Evolutionary conservation across 1,284 basidiomycete species (phyloP).

Genomic region (Trichosporon ovoides): DNA sequence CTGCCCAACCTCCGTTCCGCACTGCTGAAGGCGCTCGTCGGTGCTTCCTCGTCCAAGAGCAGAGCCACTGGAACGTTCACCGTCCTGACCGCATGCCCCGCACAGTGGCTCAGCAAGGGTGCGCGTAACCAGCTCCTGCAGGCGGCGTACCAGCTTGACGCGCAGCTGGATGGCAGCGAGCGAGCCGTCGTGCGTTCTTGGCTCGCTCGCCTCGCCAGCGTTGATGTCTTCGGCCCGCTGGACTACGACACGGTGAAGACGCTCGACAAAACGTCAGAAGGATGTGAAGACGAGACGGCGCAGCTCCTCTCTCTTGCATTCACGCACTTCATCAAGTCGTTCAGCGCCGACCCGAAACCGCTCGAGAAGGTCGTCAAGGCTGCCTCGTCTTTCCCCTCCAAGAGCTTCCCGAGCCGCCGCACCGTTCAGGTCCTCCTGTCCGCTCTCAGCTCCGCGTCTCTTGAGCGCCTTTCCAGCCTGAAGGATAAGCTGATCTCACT

Average conservation of each 20-base stretch:
- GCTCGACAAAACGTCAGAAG: slow-evolving; percentile 8
- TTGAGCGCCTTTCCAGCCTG: background rate
- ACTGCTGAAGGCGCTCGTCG: slow-evolving; percentile 14
- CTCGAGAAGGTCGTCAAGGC: slow-evolving; percentile 2
- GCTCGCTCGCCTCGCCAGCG: slow-evolving; percentile 18
- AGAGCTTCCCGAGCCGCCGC: background rate
- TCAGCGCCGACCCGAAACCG: background rate
- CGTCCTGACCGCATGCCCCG: slow-evolving; percentile 17
- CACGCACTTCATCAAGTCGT: slow-evolving; percentile 4
- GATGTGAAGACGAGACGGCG: background rate
- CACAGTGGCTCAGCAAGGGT: slow-evolving; percentile 15
- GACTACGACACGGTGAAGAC: slow-evolving; percentile 15
- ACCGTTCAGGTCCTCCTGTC: background rate
- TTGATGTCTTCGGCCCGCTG: slow-evolving; percentile 18
- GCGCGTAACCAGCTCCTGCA: slow-evolving; percentile 16
- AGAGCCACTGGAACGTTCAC: slow-evolving; percentile 6
- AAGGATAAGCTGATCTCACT: slow-evolving; percentile 6
- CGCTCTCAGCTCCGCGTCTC: background rate
- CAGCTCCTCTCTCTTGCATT: slow-evolving; percentile 9
- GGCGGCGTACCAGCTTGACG: slow-evolving; percentile 18
- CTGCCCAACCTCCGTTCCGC: slow-evolving; percentile 13
- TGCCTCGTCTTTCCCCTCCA: background rate
- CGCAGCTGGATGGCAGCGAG: background rate
- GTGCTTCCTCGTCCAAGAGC: background rate
- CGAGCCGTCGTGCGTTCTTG: slow-evolving; percentile 15